A percentile compares a stretch with the other conserved stretches of the same genome.
Evolutionary conservation across 768 basidiomycete species (phyloP).

Genomic region (Auricularia sp.): DNA sequence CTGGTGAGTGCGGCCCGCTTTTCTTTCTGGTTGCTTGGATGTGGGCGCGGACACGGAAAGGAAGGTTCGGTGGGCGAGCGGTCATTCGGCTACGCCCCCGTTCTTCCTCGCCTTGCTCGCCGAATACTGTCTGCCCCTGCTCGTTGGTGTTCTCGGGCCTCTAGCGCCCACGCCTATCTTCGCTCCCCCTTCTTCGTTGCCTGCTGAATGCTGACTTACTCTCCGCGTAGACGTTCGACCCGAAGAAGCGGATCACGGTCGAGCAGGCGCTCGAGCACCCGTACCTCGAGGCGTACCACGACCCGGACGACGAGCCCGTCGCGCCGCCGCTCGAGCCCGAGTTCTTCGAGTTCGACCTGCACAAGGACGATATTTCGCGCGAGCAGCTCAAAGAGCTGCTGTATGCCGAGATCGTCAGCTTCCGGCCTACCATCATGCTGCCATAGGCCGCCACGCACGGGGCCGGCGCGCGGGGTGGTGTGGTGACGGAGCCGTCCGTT

Average conservation of each 20-base stretch:
- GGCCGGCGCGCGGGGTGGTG: no score
- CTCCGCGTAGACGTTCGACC: slow-evolving; percentile 77
- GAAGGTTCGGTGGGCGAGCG: no score
- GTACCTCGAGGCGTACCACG: slow-evolving; percentile 82
- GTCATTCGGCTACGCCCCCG: no score
- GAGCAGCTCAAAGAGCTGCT: slow-evolving; percentile 92
- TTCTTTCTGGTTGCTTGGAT: background rate
- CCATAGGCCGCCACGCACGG: no score
- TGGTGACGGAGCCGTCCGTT: no score
- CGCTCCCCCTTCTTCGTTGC: slow-evolving; percentile 12
- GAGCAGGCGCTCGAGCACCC: slow-evolving; percentile 93
- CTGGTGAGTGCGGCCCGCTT: slow-evolving; percentile 31
- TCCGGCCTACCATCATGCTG: slow-evolving; percentile 42
- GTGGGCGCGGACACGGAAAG: no score
- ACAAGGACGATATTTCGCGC: slow-evolving; percentile 91
- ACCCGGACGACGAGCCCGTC: slow-evolving; percentile 92
- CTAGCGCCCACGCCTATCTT: background rate
- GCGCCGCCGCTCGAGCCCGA: slow-evolving; percentile 91
- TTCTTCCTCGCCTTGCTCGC: no score
- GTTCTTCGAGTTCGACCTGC: slow-evolving; percentile 96
- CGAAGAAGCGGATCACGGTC: slow-evolving; percentile 91
- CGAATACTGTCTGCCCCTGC: no score
- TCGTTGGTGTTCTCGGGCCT: background rate
- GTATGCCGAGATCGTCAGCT: slow-evolving; percentile 91
- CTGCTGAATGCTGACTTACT: slow-evolving; percentile 40